These are phyloP conservation scores for Scenedesmus sp. DNA, from an alignment of 163 green algal species.

Conservation along the genomic window DNA sequence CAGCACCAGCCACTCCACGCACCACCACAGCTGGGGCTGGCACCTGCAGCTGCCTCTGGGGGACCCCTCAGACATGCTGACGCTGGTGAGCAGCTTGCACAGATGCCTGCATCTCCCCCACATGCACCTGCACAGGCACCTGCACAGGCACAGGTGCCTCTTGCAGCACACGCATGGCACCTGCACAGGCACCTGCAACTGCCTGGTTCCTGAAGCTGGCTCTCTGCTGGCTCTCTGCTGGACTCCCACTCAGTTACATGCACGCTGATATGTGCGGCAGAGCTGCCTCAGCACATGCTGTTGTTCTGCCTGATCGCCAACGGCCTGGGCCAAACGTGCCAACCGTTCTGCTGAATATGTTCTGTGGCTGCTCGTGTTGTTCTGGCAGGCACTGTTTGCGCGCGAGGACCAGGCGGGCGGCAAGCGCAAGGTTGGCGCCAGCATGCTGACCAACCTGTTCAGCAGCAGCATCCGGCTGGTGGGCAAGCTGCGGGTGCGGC, in stretches of 20 bases:
- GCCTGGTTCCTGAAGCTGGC: neutral
- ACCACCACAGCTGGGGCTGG: conserved; percentile 56
- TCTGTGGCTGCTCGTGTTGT: neutral
- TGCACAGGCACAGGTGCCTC: too few species aligned
- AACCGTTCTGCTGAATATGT: too few species aligned
- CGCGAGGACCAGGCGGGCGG: conserved; percentile 47
- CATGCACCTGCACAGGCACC: too few species aligned
- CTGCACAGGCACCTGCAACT: neutral
- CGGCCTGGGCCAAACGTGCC: too few species aligned
- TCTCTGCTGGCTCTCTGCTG: neutral
- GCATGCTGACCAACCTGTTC: conserved; percentile 33
- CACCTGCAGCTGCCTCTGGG: conserved; percentile 56
- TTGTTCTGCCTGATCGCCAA: too few species aligned
- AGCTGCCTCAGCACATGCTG: too few species aligned
- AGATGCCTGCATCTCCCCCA: neutral
- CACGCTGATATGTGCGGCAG: too few species aligned
- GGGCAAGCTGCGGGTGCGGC: conserved; percentile 70
- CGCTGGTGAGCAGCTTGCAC: conserved; percentile 39
- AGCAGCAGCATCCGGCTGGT: conserved; percentile 45
- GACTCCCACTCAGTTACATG: too few species aligned
- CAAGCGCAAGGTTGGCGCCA: conserved; percentile 30
- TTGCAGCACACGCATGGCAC: too few species aligned
- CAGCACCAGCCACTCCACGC: conserved; percentile 47
- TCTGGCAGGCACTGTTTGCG: conserved; percentile 55
- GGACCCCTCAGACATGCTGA: conserved; percentile 57